Evolutionary conservation across 495 filamentous ascomycete species (phyloP), one percentile per base, ranked within the genome.

Genomic region (Peziza echinospora): DNA sequence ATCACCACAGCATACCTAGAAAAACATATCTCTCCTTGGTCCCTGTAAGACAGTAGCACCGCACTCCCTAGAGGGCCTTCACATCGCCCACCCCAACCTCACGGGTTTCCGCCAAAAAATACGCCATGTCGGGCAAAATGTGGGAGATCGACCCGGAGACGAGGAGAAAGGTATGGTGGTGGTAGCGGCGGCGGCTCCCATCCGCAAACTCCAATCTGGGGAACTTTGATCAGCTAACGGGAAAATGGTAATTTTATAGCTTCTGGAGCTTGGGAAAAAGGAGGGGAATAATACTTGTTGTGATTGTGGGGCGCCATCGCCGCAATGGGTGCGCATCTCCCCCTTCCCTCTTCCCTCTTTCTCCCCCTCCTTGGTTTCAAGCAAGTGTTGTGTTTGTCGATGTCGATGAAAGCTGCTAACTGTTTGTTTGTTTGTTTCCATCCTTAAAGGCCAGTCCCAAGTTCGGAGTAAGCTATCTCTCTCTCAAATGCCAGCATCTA

Each of bases 301-400:
- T 66, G 89, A 97, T 64, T 97, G 89, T 66, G 74, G 72, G 55
- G 89, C 89, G 5, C 89, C 89, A 8, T 84, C 80, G 41, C 89
- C 89, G 37, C 89, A 97, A 81, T 97, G 89, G 89, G 41, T 43
- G 6, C 6, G 30, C 19, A 11, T 2, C 13, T 11, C 13, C 30
- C 30, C 13, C 13, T 37, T 37, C 6, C 30, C 6, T 3, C 30
- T 6, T 17, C 30, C 13, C 30, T 37, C 30, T 34, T 34, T 16
- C 28, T 37, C 30, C 13, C 6, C 30, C 30, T 3, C n/a, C n/a
- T n/a, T n/a, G n/a, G n/a, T n/a, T n/a, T n/a, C n/a, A n/a, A n/a
- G n/a, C n/a, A n/a, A n/a, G n/a, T n/a, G n/a, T n/a, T n/a, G n/a
- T n/a, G n/a, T n/a, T n/a, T n/a, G n/a, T n/a, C n/a, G n/a, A n/a